Evolutionary conservation across 768 basidiomycete genomes (phyloP).

Genomic region (Tulasnella sp.): DNA sequence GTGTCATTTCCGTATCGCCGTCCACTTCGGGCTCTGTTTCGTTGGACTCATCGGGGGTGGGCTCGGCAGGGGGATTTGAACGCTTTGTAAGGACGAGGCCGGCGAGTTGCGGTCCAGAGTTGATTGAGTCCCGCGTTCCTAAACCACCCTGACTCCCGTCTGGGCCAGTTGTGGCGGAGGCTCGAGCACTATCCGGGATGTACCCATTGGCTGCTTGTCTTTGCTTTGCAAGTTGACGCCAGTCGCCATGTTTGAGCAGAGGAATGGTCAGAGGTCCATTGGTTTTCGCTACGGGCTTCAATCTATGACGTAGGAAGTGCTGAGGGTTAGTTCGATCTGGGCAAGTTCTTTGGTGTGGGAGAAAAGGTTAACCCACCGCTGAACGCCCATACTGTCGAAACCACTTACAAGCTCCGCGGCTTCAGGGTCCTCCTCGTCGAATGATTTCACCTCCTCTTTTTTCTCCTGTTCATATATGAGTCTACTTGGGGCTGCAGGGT

Average conservation of each 20-base stretch:
- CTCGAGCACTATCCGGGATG: too few species aligned
- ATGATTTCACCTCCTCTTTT: constrained; percentile 37
- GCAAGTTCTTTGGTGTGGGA: too few species aligned
- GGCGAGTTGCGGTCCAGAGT: too few species aligned
- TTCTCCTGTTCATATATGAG: constrained; percentile 41
- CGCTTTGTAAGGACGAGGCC: too few species aligned
- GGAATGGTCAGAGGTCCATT: constrained; percentile 81
- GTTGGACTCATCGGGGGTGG: constrained; percentile 39
- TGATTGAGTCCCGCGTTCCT: too few species aligned
- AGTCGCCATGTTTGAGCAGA: constrained; percentile 83
- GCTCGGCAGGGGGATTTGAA: constrained; percentile 41
- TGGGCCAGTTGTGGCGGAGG: too few species aligned
- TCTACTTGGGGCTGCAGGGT: constrained; percentile 46
- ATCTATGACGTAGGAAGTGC: constrained; percentile 39
- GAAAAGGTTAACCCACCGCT: too few species aligned
- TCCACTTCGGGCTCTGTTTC: constrained; percentile 37
- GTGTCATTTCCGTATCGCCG: constrained; percentile 43
- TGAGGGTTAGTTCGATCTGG: too few species aligned
- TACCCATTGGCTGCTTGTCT: too few species aligned
- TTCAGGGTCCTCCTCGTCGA: constrained; percentile 51
- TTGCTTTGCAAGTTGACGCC: too few species aligned
- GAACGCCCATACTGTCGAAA: too few species aligned
- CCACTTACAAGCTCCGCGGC: constrained; percentile 73
- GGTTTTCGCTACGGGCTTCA: constrained; percentile 44
- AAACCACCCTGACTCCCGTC: too few species aligned